Evolutionary conservation across 1,284 basidiomycete genomes (phyloP), one percentile per base, ranked within the genome.

Genomic region (Austropuccinia psidii): DNA sequence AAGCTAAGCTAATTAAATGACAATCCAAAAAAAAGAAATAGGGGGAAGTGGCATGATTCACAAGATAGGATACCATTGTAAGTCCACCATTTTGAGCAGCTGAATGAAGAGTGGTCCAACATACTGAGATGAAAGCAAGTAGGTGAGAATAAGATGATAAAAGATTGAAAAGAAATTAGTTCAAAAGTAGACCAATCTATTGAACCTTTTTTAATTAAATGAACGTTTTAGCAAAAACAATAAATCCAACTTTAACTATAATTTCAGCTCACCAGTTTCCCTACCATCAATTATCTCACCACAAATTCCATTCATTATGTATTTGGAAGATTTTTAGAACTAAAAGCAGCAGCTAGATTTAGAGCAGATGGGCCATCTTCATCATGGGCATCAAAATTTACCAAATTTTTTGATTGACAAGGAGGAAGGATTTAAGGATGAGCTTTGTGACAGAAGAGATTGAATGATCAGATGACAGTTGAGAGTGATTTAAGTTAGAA

Each of bases 61-160:
- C 88, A 31, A 98, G 84, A 83, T 92, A 90, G 0, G 93, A 91
- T 41, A 97, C 87, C 19, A 98, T 84, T 0, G 93, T 93, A 6
- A 94, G 89, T 41, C 95, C 92, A 15, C 92, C 89, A 57, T 91
- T 84, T 72, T 97, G 82, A 17, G 89, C 90, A 11, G 94, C 93
- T 83, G 95, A 90, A 80, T 97, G 95, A n/a, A 98, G 83, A 0
- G 94, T 88, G 2, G 91, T 93, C 94, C 94, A 98, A 49, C 94
- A 93, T 74, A 86, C 91, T 92, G 78, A 11, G 19, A 66, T 29
- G 43, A 45, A 13, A 39, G n/a, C 29, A 31, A 52, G 33, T n/a
- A 72, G 31, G 19, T 29, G 29, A n/a, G 37, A 27, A 19, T 27
- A 43, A 19, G 41, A 11, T 0, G 50, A 50, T 3, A 8, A 33